Evolutionary conservation across 768 basidiomycete genomes (phyloP), one percentile per base, ranked within the genome.

Genomic region (Fistulinella prunicolor): DNA sequence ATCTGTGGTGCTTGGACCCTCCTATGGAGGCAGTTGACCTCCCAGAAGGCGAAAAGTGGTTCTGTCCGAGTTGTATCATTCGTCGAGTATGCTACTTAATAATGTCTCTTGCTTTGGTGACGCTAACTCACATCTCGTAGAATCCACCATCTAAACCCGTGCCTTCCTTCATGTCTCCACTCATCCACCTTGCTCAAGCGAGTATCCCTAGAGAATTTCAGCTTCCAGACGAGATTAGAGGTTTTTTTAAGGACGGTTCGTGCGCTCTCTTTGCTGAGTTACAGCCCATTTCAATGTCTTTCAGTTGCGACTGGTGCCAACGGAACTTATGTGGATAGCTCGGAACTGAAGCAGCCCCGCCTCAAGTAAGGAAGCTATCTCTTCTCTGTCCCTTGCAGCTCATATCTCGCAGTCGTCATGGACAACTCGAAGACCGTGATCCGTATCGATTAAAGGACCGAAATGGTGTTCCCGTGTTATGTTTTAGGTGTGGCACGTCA

Each of bases 1-100:
- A 99, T 70, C 83, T 98, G 51, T 85, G 88, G 80, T 99, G 96
- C 68, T 78, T 99, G 55, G 89, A 99, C 67, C 96, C 96, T 44
- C 96, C 96, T 19, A 80, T 97, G 74, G 89, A 94, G 53, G 74
- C 83, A 41, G 77, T 86, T 52, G 92, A 96, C 67, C 81, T 96
- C 38, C 87, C 89, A 12, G 88, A 90, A 69, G 80, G 84, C 57
- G 72, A 76, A 40, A 77, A 80, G 63, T 93, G 86, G 85, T 89
- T 82, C 69, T 91, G 90, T 68, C 85, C 83, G 34, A 74, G 77
- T 46, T 90, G 88, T 70, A 67, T 70, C 45, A 74, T 82, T 57
- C 75, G 77, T 53, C 83, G 86, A 75, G 86, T 89, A 61, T 62
- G 75, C 62, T 49, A 46, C 44, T 19, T 34, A 8, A 19, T n/a